Conservation (phyloP, 2,329 filamentous ascomycete genomes). For the Hypoxylon sp. region DNA sequence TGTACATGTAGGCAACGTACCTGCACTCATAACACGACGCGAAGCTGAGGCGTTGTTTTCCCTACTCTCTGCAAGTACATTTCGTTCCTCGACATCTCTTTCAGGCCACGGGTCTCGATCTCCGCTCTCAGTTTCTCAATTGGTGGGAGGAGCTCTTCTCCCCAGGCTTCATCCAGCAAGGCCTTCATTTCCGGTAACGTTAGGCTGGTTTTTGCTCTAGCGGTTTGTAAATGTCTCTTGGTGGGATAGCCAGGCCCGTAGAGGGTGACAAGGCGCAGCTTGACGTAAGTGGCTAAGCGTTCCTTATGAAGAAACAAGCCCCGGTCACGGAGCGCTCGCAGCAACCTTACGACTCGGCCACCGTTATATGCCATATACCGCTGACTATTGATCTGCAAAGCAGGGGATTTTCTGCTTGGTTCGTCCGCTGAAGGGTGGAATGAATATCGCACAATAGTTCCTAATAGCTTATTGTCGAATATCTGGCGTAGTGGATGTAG, state of each 20-base stretch:
- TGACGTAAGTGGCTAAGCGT: slow-evolving; percentile 48
- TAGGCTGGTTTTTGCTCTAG: slow-evolving; percentile 48
- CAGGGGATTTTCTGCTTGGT: slow-evolving; percentile 14
- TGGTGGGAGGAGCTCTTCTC: slow-evolving; percentile 51
- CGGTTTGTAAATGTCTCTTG: slow-evolving; percentile 41
- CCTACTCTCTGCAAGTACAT: slow-evolving; percentile 35
- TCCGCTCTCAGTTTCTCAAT: slow-evolving; percentile 47
- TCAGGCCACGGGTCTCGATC: slow-evolving; percentile 44
- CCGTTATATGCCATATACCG: slow-evolving; percentile 48
- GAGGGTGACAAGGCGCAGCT: slow-evolving; percentile 52
- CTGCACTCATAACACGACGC: slow-evolving; percentile 20
- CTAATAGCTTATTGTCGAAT: slow-evolving; percentile 58
- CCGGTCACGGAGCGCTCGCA: slow-evolving; percentile 52
- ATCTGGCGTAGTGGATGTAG: slow-evolving; percentile 63
- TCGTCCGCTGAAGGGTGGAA: slow-evolving; percentile 57
- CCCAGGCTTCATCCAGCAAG: slow-evolving; percentile 57
- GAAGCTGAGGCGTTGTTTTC: slow-evolving; percentile 26
- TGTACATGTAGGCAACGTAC: slow-evolving; percentile 15
- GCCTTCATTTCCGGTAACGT: slow-evolving; percentile 53
- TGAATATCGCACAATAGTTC: slow-evolving; percentile 60
- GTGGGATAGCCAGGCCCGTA: slow-evolving; percentile 49
- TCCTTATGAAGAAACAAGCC: slow-evolving; percentile 49
- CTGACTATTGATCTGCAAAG: slow-evolving; percentile 16
- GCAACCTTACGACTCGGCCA: slow-evolving; percentile 52
- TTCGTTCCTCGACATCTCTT: slow-evolving; percentile 21